phyloP scores from a whole-genome alignment of 2,329 filamentous ascomycete genomes.

The Hortaea sp. region DNA sequence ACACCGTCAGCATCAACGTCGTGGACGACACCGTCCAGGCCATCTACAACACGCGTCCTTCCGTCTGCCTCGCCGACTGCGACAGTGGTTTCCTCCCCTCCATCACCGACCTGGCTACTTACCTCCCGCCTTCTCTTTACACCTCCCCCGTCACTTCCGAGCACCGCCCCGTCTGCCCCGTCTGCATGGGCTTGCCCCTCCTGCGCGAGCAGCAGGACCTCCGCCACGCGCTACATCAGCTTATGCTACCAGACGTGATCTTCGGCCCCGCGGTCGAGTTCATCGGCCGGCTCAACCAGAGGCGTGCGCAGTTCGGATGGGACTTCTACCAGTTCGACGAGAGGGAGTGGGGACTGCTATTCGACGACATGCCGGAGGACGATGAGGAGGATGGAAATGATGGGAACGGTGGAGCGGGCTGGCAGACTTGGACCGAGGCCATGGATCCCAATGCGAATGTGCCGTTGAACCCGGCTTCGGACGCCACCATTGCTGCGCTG shows the following conservation, averaged over 20 bases:
- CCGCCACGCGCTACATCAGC: conserved; percentile 5
- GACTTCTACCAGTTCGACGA: conserved; percentile 19
- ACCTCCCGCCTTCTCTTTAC: conserved; percentile 11
- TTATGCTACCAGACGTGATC: conserved; percentile 5
- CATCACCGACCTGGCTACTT: background rate
- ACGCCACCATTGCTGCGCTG: conserved; percentile 11
- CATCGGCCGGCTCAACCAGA: conserved; percentile 6
- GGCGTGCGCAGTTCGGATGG: conserved; percentile 6
- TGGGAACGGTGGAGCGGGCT: conserved; percentile 6
- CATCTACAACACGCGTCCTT: background rate
- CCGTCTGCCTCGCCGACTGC: conserved; percentile 9
- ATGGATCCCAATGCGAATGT: conserved; percentile 14
- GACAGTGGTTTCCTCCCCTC: conserved; percentile 12
- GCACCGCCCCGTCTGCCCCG: conserved; percentile 16
- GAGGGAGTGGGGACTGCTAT: conserved; percentile 17
- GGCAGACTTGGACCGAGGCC: conserved; percentile 15
- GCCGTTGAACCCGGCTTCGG: conserved; percentile 7
- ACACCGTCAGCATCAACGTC: conserved; percentile 8
- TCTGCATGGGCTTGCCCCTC: conserved; percentile 16
- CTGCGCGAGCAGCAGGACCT: conserved; percentile 15
- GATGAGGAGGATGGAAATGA: conserved; percentile 3
- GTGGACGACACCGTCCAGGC: conserved; percentile 12
- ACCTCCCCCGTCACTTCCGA: conserved; percentile 5
- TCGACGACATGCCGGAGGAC: conserved; percentile 16
- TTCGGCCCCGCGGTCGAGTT: conserved; percentile 5